Base-by-base conservation (phyloP, 805 yeast species). In the Kodamaea neixiangensis region DNA sequence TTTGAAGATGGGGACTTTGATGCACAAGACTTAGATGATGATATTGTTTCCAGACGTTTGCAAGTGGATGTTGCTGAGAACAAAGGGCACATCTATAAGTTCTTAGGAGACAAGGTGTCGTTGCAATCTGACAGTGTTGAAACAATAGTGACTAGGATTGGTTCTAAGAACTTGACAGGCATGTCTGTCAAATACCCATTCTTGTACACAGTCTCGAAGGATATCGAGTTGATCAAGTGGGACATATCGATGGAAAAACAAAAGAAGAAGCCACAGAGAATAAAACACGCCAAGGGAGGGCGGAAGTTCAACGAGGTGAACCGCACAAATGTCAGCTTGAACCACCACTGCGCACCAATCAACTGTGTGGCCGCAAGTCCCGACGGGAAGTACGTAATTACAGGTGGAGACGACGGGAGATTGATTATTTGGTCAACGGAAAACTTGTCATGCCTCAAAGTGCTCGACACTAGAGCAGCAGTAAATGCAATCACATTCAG, bases 21-120 rank as follows among this genome's bases (percentile, higher is more conserved):
- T 72, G 98, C 99, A 7, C 82, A 84, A 58, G 97, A 94, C 59
- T 69, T 93, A 58, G 99, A 93, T 68, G 80, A 86, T 51, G 98
- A 94, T 60, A 86, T 88, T 58, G 78, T 94, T 46, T 81, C 91
- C 3, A 77, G 87, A 31, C 79, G 99, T 60, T 77, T 94, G 59
- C 87, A 83, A 62, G 82, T 82, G 57, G 98, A 94, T 64, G 96
- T 89, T 42, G 96, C 96, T 1, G 97, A 91, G 66, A 83, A 83
- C 51, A 86, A 86, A 63, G 98, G 99, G 33, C 82, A 82, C 57
- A 81, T 92, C 13, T 93, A 87, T 68, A 82, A 87, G 62, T 82
- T 77, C 59, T 68, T 83, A 53, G 89, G 82, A 2, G 83, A 78
- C 48, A 70, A 73, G 46, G 53, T 87, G 5, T 57, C 73, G 7